Evolutionary conservation across 2,329 filamentous ascomycete genomes (phyloP), one percentile per base, ranked within the genome.

Genomic region (Fonsecaea nubica): DNA sequence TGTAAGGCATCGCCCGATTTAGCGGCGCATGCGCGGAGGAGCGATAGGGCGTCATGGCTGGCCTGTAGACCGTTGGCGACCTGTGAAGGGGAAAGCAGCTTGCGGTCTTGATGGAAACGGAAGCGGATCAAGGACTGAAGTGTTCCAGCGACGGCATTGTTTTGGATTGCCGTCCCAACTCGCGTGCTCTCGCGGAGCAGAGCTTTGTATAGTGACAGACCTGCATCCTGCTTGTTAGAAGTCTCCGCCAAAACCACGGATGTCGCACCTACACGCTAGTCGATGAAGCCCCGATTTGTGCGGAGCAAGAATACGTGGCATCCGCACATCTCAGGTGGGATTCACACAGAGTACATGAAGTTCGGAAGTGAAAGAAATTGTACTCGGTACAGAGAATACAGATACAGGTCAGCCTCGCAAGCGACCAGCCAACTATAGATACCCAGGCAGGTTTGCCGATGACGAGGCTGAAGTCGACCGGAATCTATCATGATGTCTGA

Each of bases 151-250:
- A 55, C 61, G 50, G 71, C 72, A 56, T 52, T 58, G 25, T 6
- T 55, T 18, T 68, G 62, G 30, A 70, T 66, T 21, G 62, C 71
- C 33, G 58, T 58, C n/a, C 74, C 71, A 55, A 80, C 66, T 66
- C 72, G 73, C 42, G 72, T 67, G 70, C 78, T 80, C 76, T 80
- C 78, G 70, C 77, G 76, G 58, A 83, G 76, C 58, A 83, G 79
- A 50, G 79, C 78, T 71, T 79, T 76, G 69, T 82, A 83, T 30
- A 83, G 77, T 42, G 80, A 77, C 69, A 80, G 72, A 67, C 80
- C 80, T 82, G 40, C 8, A 38, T 15, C 13, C 2, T 18, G 30
- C 18, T 62, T 35, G 59, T 52, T 15, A 30, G 42, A 1, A 58
- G 18, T 18, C 3, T 13, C 32, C 40, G 58, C n/a, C 2, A 9